A percentile compares a stretch with the other conserved stretches of the same genome.
These are phyloP conservation scores for Irpex sp. DNA, from an alignment of 1,284 basidiomycete genomes.

Conservation along the genomic window DNA sequence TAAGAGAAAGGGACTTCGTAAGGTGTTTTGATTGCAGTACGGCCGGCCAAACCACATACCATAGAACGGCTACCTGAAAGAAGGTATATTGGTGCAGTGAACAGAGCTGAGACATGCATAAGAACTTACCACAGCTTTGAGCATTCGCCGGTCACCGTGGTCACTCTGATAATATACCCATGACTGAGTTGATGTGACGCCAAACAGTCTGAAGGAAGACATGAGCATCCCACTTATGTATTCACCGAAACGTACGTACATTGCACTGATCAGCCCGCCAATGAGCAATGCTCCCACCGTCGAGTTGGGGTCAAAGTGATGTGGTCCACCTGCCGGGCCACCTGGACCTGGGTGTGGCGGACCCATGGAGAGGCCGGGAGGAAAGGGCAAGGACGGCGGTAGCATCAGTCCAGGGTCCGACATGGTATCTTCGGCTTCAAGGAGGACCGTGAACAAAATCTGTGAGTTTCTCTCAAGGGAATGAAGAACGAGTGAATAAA, in stretches of 20 bases:
- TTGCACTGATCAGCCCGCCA: conserved; percentile 22
- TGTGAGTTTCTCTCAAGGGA: too few relatives aligned
- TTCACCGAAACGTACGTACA: conserved; percentile 13
- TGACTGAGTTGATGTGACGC: conserved; percentile 52
- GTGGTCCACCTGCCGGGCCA: neutral
- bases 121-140: conserved; percentile 39
- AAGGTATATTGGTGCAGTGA: neutral
- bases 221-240: neutral
- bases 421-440: neutral
- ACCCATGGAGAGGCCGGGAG: neutral
- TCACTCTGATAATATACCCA: conserved; percentile 45
- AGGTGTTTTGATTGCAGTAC: neutral
- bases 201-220: conserved; percentile 42
- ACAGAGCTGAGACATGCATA: neutral
- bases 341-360: too few relatives aligned
- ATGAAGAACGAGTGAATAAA: too few relatives aligned
- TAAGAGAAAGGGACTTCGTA: conserved; percentile 6
- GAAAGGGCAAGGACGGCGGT: neutral
- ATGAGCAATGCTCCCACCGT: conserved; percentile 20
- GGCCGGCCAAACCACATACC: conserved; percentile 24
- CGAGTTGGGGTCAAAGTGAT: conserved; percentile 4
- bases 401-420: neutral
- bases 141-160: conserved; percentile 32
- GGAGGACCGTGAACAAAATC: neutral
- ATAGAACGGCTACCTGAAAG: conserved; percentile 38